These are phyloP conservation scores for Starmerella powellii DNA, from an alignment of 805 yeast genomes.

Conservation along the genomic window DNA sequence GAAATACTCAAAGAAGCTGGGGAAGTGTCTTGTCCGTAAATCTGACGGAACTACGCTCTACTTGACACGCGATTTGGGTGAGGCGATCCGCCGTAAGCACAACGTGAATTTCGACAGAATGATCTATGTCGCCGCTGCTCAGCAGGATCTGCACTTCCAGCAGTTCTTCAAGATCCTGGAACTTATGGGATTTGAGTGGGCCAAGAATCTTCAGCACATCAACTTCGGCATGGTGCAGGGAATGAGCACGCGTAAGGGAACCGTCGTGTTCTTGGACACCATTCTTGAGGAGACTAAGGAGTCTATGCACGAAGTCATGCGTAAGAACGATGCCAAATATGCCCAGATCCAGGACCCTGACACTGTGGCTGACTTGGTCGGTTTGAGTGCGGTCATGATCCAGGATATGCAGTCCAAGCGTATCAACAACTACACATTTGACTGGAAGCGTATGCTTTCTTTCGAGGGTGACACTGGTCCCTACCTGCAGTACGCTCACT, in stretches of 20 bases:
- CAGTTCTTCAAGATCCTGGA: slow-evolving; percentile 91
- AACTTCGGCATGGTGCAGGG: slow-evolving; percentile 98
- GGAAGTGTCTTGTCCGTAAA: slow-evolving; percentile 84
- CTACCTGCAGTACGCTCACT: slow-evolving; percentile 94
- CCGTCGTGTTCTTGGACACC: slow-evolving; percentile 92
- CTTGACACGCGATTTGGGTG: slow-evolving; percentile 92
- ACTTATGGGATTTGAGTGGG: slow-evolving; percentile 84
- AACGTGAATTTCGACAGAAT: slow-evolving; percentile 81
- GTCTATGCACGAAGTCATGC: slow-evolving; percentile 94
- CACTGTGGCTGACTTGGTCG: slow-evolving; percentile 85
- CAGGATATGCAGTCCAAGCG: slow-evolving; percentile 98
- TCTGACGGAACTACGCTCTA: slow-evolving; percentile 92
- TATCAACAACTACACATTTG: slow-evolving; percentile 87
- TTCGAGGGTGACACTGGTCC: slow-evolving; percentile 99
- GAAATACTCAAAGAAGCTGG: slow-evolving; percentile 76
- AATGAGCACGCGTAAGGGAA: slow-evolving; percentile 97
- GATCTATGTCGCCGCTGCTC: slow-evolving; percentile 91
- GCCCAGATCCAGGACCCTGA: slow-evolving; percentile 91
- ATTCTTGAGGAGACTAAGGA: slow-evolving; percentile 88
- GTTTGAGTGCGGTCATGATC: slow-evolving; percentile 95
- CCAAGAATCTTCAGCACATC: slow-evolving; percentile 63
- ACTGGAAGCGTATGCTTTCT: slow-evolving; percentile 96
- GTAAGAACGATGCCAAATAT: slow-evolving; percentile 77
- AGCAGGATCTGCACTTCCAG: slow-evolving; percentile 87
- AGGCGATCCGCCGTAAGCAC: slow-evolving; percentile 81